A percentile compares a stretch with the other conserved stretches of the same genome.
phyloP scores from a whole-genome alignment of 2,329 filamentous ascomycete species.

The Monosporascus sp. region DNA sequence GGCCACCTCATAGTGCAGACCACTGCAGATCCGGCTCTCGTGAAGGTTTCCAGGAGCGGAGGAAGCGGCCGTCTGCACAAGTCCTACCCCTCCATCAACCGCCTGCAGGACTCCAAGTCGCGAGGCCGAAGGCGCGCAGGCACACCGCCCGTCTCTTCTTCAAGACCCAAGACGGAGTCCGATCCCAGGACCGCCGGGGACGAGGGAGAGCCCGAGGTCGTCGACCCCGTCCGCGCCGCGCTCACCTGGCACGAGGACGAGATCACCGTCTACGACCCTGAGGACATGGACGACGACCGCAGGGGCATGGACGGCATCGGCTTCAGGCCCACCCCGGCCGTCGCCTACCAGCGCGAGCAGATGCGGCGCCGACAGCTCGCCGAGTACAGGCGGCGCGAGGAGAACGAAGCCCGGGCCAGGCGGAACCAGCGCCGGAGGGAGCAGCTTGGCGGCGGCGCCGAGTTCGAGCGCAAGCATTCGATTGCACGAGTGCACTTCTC shows the following conservation, averaged over 20 bases:
- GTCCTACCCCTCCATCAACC: conserved; percentile 34
- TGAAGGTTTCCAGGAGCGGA: conserved; percentile 8
- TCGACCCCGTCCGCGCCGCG: conserved; percentile 52
- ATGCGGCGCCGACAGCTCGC: conserved; percentile 56
- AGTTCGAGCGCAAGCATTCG: conserved; percentile 21
- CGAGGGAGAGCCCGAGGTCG: conserved; percentile 33
- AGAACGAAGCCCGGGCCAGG: conserved; percentile 52
- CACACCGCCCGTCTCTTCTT: conserved; percentile 19
- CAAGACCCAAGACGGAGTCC: conserved; percentile 14
- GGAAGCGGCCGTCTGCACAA: conserved; percentile 23
- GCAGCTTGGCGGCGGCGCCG: conserved; percentile 20
- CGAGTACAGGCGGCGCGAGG: conserved; percentile 57
- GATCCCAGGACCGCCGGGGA: conserved; percentile 18
- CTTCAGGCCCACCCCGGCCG: conserved; percentile 58
- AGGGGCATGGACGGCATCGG: conserved; percentile 64
- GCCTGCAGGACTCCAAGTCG: conserved; percentile 34
- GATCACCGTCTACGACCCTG: conserved; percentile 60
- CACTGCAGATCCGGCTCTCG: conserved; percentile 17
- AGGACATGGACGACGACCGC: conserved; percentile 62
- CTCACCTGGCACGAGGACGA: conserved; percentile 65
- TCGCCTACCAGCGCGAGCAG: conserved; percentile 52
- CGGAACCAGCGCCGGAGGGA: conserved; percentile 48
- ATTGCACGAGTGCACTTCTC: conserved; percentile 27
- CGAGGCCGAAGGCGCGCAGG: conserved; percentile 22
- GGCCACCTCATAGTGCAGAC: conserved; percentile 13